These are phyloP conservation scores for Neurospora sp. DNA, from an alignment of 495 filamentous ascomycete genomes.

Conservation along the genomic window DNA sequence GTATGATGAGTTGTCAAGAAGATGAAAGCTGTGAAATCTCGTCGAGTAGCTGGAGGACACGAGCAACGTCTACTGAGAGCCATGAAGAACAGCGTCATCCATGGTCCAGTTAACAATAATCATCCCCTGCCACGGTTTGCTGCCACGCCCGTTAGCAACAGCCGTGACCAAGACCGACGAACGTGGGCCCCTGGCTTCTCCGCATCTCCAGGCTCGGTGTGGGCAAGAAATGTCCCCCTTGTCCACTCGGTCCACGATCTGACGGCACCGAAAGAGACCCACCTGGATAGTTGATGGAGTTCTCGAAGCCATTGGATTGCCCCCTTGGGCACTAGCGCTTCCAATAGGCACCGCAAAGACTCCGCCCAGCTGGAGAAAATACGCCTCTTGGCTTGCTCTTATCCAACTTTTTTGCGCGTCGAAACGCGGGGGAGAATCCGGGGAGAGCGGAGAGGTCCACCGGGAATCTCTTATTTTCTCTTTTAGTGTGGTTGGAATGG, in stretches of 20 bases:
- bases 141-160: slow-evolving; percentile 6
- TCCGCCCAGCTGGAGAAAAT: not conserved
- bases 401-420: not conserved
- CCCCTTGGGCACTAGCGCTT: slow-evolving; percentile 1
- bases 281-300: slow-evolving; percentile 1
- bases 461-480: not conserved
- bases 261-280: not conserved
- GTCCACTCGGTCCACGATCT: slow-evolving; percentile 3
- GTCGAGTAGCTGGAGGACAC: not conserved
- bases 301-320: slow-evolving; percentile 4
- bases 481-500: not conserved
- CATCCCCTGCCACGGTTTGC: not conserved
- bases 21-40: not conserved
- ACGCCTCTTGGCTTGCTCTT: not conserved
- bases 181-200: slow-evolving; percentile 2
- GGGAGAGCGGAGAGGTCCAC: not conserved
- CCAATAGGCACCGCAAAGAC: slow-evolving; percentile 7
- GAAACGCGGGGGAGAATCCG: not conserved
- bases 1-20: slow-evolving; percentile 1
- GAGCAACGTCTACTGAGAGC: not conserved
- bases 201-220: slow-evolving; percentile 3
- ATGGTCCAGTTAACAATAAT: not conserved
- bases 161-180: slow-evolving; percentile 8
- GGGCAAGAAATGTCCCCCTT: not conserved
- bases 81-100: not conserved